Evolutionary conservation across 257 asterid species (phyloP).

Genomic region (Dorcoceras hygrometricum): DNA sequence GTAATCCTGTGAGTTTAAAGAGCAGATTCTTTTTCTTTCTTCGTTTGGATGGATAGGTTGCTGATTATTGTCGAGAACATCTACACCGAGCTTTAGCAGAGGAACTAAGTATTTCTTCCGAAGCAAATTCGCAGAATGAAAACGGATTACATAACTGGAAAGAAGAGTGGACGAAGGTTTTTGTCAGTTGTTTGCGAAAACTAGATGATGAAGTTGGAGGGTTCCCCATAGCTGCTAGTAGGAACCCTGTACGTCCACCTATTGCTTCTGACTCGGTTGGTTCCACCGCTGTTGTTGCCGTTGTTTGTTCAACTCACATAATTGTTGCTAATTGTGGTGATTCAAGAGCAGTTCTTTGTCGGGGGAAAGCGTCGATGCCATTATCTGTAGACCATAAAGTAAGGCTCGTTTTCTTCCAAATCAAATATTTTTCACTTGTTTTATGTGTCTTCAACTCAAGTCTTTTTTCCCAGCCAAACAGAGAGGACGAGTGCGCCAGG

Average conservation of each 20-base stretch:
- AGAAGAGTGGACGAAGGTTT: slow-evolving; percentile 20
- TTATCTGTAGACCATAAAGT: slow-evolving; percentile 29
- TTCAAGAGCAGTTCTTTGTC: slow-evolving; percentile 31
- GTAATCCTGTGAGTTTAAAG: background rate
- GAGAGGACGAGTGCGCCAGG: slow-evolving; percentile 50
- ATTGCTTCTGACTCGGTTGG: slow-evolving; percentile 25
- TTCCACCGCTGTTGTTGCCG: slow-evolving; percentile 25
- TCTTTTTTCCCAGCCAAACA: slow-evolving; percentile 34
- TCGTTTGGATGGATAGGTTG: slow-evolving; percentile 8
- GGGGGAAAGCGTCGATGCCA: slow-evolving; percentile 25
- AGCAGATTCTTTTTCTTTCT: background rate
- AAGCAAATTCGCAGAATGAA: background rate
- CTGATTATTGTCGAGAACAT: slow-evolving; percentile 23
- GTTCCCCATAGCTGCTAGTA: background rate
- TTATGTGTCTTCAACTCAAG: background rate
- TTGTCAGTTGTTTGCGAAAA: slow-evolving; percentile 20
- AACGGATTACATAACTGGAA: background rate
- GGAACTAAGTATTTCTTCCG: slow-evolving; percentile 18
- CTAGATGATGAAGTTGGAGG: slow-evolving; percentile 26
- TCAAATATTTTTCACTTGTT: background rate
- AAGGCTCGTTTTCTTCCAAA: background rate
- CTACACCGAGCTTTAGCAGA: slow-evolving; percentile 23
- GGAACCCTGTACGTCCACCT: slow-evolving; percentile 2
- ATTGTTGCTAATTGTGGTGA: slow-evolving; percentile 31
- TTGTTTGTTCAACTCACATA: slow-evolving; percentile 24